A percentile compares a stretch with the other conserved stretches of the same genome.
Evolutionary conservation across 2,329 filamentous ascomycete species (phyloP).

Genomic region (Emmonsia crescens): DNA sequence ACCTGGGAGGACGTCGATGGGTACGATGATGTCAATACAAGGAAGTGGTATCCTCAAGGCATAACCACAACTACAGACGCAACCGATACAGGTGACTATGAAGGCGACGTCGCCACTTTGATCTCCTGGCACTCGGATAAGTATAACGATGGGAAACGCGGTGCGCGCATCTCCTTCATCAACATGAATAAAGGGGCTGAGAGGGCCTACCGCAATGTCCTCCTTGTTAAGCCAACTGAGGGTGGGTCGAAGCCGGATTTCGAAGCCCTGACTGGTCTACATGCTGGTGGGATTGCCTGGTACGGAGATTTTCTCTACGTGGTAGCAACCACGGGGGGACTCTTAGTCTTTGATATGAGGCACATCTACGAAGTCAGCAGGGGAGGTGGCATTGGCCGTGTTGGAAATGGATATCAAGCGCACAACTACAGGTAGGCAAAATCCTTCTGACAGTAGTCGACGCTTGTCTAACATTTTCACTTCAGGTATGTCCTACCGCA

Average conservation of each 20-base stretch:
- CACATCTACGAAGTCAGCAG: constrained; percentile 24
- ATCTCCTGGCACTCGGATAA: constrained; percentile 22
- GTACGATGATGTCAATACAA: constrained; percentile 23
- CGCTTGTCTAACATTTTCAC: neutral
- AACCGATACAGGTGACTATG: constrained; percentile 20
- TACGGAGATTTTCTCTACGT: constrained; percentile 6
- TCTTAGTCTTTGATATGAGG: constrained; percentile 5
- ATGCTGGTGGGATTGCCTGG: constrained; percentile 22
- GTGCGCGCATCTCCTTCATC: constrained; percentile 3
- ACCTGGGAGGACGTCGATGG: constrained; percentile 10
- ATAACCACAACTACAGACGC: constrained; percentile 27
- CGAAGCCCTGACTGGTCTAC: constrained; percentile 19
- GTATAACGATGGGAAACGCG: constrained; percentile 1
- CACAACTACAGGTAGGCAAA: constrained; percentile 22
- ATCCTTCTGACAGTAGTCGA: neutral
- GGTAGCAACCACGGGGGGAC: neutral
- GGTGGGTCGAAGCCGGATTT: constrained; percentile 20
- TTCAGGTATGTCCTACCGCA: constrained; percentile 2
- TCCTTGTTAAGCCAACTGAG: constrained; percentile 26
- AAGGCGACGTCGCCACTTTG: constrained; percentile 25
- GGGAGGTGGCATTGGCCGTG: constrained; percentile 25
- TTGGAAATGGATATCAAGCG: constrained; percentile 25
- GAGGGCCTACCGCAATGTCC: constrained; percentile 21
- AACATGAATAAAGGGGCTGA: constrained; percentile 2
- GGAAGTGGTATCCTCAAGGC: constrained; percentile 28